Base-by-base conservation (phyloP, 495 filamentous ascomycete genomes). In the Cetradonia linearis region DNA sequence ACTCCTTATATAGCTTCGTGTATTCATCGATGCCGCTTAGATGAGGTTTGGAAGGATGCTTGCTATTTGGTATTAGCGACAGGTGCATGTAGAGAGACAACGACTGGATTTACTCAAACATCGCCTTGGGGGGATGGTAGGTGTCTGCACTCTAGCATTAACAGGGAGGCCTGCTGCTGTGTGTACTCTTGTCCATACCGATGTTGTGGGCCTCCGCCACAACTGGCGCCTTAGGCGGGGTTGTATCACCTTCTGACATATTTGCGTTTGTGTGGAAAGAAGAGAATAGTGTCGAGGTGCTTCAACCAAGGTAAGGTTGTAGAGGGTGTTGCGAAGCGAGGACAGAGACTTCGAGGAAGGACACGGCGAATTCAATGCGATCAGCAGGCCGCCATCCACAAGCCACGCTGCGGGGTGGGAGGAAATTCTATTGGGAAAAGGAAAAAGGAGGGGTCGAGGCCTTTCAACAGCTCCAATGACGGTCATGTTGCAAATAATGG, bases 1-100 rank as follows among this genome's bases (percentile, higher is more conserved):
- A 98, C 73, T 98, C 88, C 67, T 96, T 92, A 78, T 97, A 96
- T 63, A 96, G 76, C 74, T 81, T 76, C 72, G 94, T 83, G 79
- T 97, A 98, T 70, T 96, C 86, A 63, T 94, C 88, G 40, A 96
- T 64, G 63, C 75, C 74, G 63, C 83, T 78, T 46, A 89, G 63
- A 70, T 89, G 84, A 37, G 86, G 83, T 60, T 85, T 82, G 36
- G 72, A 71, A 27, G 86, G 84, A 70, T 88, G 86, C 69, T 88
- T 88, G 10, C 85, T 84, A 23, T 31, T 42, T 2, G 16, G 30
- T 11, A 37, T 63, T 25, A 63, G 56, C 31, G 27, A 23, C 27
- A 23, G 50, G 14, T 54, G 14, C 27, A 48, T 33, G 30, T 40
- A 13, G 10, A 9, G 33, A 50, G 10, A 27, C 42, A 11, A 14